Percentiles rank a stretch among this genome's conserved stretches.
Conservation (phyloP, 2,329 filamentous ascomycete genomes). For the Clonostachys solani region DNA sequence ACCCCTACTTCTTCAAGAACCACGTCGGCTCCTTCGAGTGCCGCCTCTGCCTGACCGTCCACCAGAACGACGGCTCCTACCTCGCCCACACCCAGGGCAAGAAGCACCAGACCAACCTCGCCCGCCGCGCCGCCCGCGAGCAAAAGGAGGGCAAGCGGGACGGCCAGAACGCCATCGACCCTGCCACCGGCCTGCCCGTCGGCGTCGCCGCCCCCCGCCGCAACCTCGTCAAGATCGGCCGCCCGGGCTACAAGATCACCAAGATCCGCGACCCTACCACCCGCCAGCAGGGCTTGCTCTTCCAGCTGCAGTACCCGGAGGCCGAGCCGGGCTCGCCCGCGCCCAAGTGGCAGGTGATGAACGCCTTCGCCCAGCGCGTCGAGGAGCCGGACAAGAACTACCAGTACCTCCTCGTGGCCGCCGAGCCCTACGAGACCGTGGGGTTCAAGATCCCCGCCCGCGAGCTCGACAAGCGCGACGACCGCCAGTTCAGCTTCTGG, state of each 20-base stretch:
- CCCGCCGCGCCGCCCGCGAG: slow-evolving; percentile 90
- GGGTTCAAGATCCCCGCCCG: slow-evolving; percentile 92
- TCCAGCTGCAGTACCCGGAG: slow-evolving; percentile 94
- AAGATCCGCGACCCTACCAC: slow-evolving; percentile 90
- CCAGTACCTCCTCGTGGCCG: slow-evolving; percentile 92
- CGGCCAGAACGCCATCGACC: slow-evolving; percentile 47
- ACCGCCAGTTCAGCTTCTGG: slow-evolving; percentile 90
- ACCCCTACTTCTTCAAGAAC: slow-evolving; percentile 99
- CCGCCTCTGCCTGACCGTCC: slow-evolving; percentile 91
- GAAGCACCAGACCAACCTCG: slow-evolving; percentile 98
- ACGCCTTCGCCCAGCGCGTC: slow-evolving; percentile 90
- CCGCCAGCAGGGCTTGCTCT: slow-evolving; percentile 84
- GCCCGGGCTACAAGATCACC: slow-evolving; percentile 96
- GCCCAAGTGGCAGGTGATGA: slow-evolving; percentile 94
- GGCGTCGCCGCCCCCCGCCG: slow-evolving; percentile 74
- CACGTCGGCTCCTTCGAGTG: slow-evolving; percentile 98
- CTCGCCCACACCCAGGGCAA: slow-evolving; percentile 97
- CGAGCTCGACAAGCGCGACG: slow-evolving; percentile 87
- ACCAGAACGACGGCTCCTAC: slow-evolving; percentile 98
- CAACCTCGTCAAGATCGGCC: slow-evolving; percentile 90
- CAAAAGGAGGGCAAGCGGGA: slow-evolving; percentile 75
- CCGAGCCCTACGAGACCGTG: slow-evolving; percentile 97
- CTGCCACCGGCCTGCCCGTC: slow-evolving; percentile 64
- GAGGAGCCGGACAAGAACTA: slow-evolving; percentile 93
- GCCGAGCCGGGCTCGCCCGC: slow-evolving; percentile 64